Evolutionary conservation across 371 early-diverging fungal genomes (phyloP).

Genomic region (Mucor lusitanicus): DNA sequence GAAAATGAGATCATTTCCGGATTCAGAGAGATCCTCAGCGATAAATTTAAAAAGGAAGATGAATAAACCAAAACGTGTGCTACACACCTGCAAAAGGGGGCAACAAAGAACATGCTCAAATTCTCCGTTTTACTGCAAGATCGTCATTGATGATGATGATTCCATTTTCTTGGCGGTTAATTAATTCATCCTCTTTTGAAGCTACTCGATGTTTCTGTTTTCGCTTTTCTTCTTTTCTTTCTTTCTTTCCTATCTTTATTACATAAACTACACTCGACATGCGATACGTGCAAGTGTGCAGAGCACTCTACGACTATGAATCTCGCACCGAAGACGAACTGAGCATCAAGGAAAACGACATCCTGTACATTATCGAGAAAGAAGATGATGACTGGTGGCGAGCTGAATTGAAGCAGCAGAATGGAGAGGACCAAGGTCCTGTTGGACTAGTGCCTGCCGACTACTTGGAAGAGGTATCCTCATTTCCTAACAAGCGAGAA

Average conservation of each 20-base stretch:
- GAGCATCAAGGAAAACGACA: slow-evolving; percentile 74
- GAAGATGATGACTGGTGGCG: slow-evolving; percentile 83
- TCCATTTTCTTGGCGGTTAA: slow-evolving; percentile 3
- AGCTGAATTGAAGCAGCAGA: slow-evolving; percentile 61
- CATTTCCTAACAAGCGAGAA: neutral
- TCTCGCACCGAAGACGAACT: slow-evolving; percentile 89
- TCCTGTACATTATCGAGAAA: slow-evolving; percentile 74
- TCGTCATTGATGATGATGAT: slow-evolving; percentile 1
- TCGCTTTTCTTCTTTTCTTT: neutral
- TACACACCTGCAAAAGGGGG: neutral
- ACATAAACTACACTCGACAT: slow-evolving; percentile 11
- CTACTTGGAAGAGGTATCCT: slow-evolving; percentile 78
- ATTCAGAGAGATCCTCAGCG: slow-evolving; percentile 69
- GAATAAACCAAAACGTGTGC: slow-evolving; percentile 2
- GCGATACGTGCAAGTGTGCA: slow-evolving; percentile 50
- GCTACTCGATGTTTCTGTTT: neutral
- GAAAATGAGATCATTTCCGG: slow-evolving; percentile 90
- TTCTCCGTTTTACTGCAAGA: slow-evolving; percentile 3
- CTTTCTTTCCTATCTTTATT: neutral
- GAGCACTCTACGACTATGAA: slow-evolving; percentile 70
- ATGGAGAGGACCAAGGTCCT: slow-evolving; percentile 48
- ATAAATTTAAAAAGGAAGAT: slow-evolving; percentile 41
- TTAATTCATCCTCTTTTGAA: slow-evolving; percentile 4
- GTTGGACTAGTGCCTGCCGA: slow-evolving; percentile 77
- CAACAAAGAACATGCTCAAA: slow-evolving; percentile 6